phyloP scores from a whole-genome alignment of 148 eudicot genomes.

The Pouteria glomerata region DNA sequence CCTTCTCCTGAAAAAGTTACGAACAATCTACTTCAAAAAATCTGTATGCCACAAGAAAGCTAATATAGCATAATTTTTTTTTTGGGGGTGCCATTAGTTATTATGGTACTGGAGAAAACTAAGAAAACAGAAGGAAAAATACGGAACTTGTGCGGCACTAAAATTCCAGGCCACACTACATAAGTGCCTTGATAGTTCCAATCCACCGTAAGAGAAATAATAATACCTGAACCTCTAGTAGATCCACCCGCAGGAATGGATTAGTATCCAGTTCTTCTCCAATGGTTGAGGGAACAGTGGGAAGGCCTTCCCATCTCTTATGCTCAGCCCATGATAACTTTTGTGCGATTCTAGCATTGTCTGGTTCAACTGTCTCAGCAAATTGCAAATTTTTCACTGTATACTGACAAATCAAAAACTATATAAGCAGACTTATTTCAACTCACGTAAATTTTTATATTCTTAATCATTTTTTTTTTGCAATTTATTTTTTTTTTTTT shows the following conservation, averaged over 20 bases:
- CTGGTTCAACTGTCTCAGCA: slow-evolving; percentile 86
- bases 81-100: not conserved
- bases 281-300: slow-evolving; percentile 89
- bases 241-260: slow-evolving; percentile 82
- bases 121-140: not conserved
- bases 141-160: not conserved
- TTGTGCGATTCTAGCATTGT: slow-evolving; percentile 49
- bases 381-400: slow-evolving; percentile 93
- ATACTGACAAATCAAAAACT: slow-evolving; percentile 43
- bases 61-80: not conserved
- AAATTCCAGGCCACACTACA: no score
- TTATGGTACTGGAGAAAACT: not conserved
- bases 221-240: slow-evolving; percentile 67
- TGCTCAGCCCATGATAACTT: slow-evolving; percentile 83
- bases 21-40: not conserved
- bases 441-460: no score
- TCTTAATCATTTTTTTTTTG: no score
- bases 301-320: slow-evolving; percentile 54
- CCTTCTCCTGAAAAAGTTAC: slow-evolving; percentile 40
- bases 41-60: not conserved
- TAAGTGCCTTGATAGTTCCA: no score
- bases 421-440: not conserved
- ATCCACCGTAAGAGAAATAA: not conserved
- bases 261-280: slow-evolving; percentile 81
- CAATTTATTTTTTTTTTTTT: no score